Evolutionary conservation across 352 stramenopile species (phyloP), one percentile per base, ranked within the genome.

Genomic region (Phytophthora idaei): DNA sequence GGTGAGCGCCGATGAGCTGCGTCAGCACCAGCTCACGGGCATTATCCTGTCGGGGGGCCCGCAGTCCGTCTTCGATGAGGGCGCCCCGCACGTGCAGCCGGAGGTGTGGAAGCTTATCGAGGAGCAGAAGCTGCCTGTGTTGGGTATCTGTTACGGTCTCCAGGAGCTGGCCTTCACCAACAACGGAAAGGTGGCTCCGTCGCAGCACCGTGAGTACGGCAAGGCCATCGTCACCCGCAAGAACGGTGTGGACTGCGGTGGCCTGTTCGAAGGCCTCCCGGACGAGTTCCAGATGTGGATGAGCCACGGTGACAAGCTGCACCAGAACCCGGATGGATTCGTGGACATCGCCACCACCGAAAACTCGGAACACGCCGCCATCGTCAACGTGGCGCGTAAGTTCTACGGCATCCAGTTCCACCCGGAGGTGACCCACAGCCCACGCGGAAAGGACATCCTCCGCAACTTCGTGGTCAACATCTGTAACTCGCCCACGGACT

Each of bases 261-360:
- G 78, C 2, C 81, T 99, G 12, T 95, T 99, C 64, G 74, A 95
- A 15, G 96, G 90, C 11, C 86, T 96, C 31, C 83, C 97, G 21
- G 90, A 96, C 27, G 85, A 98, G 58, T 98, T 99, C 77, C 93
- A 98, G 79, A 95, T 99, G 83, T 99, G 98, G 98, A 99, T 99
- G 98, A 98, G 92, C 75, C 98, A 99, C 81, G 97, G 97, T 32
- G 98, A 99, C 83, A 99, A 99, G 81, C 82, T 99, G 39, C 96
- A 91, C 61, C 77, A 84, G 37, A 88, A 97, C 29, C 97, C 98
- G 3, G 83, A 97, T 37, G 98, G 97, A 61, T 98, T 98, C 74
- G 80, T 94, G 31, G 84, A 97, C 71, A 87, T 98, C 36, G 88
- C 85, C 27, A 87, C 73, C 39, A 97, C 90, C 9, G 78, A 91